Base-by-base conservation (phyloP, 768 basidiomycete species). In the Boletus sp. region DNA sequence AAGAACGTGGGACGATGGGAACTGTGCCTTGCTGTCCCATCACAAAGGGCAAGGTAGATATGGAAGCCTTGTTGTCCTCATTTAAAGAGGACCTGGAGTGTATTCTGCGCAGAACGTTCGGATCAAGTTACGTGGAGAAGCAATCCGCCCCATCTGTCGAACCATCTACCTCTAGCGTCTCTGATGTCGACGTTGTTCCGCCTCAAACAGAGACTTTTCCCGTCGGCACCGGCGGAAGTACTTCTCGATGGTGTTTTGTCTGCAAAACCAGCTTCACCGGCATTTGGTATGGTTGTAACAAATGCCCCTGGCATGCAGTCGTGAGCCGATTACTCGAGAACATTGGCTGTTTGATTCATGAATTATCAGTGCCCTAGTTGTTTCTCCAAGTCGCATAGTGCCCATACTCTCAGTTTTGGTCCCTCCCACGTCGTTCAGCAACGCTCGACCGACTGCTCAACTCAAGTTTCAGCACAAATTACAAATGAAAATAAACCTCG, bases 31-130 rank as follows among this genome's bases (percentile, higher is more conserved):
- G 81, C 65, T 84, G 83, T 67, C 68, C 79, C 5, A 61, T 79
- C 4, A 60, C 76, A 2, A 72, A 79, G 52, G 77, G 75, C 48
- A 86, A 78, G 67, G 68, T 66, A 39, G 84, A 87, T 52, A 69
- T 88, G 7, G 72, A 76, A 53, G 49, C 59, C 1, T 67, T 86
- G 33, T 59, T 89, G 39, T 60, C 70, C 47, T 72, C 73, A n/a
- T 87, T 88, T 65, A 79, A 84, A 64, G 60, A 67, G 10, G 79
- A 84, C 52, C 70, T 89, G n/a, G 77, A 83, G 39, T 72, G 69
- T 14, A 72, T 80, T 55, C 63, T 86, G 28, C 64, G 63, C 20
- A 67, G 61, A 52, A 72, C 73, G 1, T 74, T 81, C 50, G 75
- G 74, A 33, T 3, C 60, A 18, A 45, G 55, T 50, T 15, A 33